Evolutionary conservation across 2,329 filamentous ascomycete species (phyloP), one percentile per base, ranked within the genome.

Genomic region (Colletotrichum horii): DNA sequence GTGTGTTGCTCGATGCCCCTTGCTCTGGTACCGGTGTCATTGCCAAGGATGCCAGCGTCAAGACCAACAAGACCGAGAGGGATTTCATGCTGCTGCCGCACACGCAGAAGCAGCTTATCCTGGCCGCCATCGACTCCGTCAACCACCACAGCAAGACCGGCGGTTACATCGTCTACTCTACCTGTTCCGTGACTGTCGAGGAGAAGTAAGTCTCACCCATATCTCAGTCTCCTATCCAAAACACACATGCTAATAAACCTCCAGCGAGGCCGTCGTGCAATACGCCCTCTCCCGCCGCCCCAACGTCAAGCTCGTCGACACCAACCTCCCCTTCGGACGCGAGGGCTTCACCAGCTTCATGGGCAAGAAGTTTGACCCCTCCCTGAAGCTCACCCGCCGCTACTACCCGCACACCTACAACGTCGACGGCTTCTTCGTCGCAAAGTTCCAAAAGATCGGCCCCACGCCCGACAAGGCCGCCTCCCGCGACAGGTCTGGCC

Each of bases 341-440:
- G 95, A 98, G 81, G 97, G 97, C 24, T 98, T 98, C 89, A 95
- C 93, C 19, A 94, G 91, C 84, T 98, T 94, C 86, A 94, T 94
- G 88, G 94, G 96, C 86, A 98, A 98, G 89, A 92, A 91, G 75
- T 99, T 99, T 86, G 94, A 98, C 83, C 90, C 94, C 8, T 94
- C 92, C 79, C 92, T 99, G 88, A 94, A 94, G 82, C 88, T 96
- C 83, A 96, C 96, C 19, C 89, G 95, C 78, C 90, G 96, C 72
- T 98, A 95, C 88, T 98, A 97, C 86, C 95, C 96, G 1, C 95
- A 98, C 83, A 91, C 94, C 24, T 95, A 97, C 88, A 98, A 98
- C 86, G 96, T 99, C 38, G 97, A 98, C 84, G 97, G 97, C 78
- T 99, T 99, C 92, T 99, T 96, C 83, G 97, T 99, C 77, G 95